These are phyloP conservation scores for Triangularia setosa DNA, from an alignment of 2,329 filamentous ascomycete genomes.

Conservation along the genomic window DNA sequence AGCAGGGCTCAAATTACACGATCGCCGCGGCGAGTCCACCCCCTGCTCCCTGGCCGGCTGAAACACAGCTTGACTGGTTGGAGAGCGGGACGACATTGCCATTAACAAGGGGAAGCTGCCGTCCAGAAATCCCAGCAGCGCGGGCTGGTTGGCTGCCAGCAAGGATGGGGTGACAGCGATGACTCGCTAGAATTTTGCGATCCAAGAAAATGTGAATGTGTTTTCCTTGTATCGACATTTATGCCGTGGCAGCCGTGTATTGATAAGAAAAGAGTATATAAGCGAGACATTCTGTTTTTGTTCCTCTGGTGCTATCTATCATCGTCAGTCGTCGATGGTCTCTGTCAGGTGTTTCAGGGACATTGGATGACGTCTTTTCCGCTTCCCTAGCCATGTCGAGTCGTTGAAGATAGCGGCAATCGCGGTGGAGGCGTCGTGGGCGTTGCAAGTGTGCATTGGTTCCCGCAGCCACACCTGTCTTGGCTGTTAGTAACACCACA, in stretches of 20 bases:
- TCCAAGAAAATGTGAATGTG: neutral
- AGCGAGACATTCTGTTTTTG: neutral
- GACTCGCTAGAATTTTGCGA: conserved; percentile 1
- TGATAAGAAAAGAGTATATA: neutral
- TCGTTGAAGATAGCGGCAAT: neutral
- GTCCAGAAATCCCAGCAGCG: conserved; percentile 1
- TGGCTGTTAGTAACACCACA: neutral
- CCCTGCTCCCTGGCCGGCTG: conserved; percentile 25
- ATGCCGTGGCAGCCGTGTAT: neutral
- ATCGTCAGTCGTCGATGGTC: neutral
- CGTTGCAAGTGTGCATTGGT: neutral
- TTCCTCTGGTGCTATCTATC: neutral
- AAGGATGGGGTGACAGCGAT: conserved; percentile 1
- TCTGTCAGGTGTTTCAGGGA: neutral
- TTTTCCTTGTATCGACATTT: neutral
- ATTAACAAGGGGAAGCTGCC: conserved; percentile 19
- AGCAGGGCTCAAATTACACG: conserved; percentile 24
- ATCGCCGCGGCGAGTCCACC: conserved; percentile 13
- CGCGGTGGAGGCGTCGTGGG: neutral
- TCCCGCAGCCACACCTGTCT: neutral
- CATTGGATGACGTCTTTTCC: neutral
- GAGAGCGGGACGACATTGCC: conserved; percentile 23
- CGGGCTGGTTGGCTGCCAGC: neutral
- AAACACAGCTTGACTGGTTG: conserved; percentile 26
- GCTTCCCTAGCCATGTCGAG: neutral